phyloP scores from a whole-genome alignment of 202 grass and related monocot genomes.

The Setaria viridis region DNA sequence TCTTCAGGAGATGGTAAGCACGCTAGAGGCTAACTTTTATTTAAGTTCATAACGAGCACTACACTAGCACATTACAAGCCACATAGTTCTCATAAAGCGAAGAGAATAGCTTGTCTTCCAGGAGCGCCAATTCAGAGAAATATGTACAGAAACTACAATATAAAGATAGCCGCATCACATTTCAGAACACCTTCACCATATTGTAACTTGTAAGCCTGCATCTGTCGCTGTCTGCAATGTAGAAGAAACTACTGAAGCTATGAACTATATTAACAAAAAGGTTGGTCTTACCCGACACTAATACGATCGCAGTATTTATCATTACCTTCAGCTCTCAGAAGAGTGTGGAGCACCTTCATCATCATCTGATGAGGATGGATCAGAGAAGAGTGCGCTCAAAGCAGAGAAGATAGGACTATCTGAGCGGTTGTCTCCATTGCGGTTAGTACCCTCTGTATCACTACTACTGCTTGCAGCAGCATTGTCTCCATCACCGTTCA shows the following conservation, averaged over 20 bases:
- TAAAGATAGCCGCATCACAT: slow-evolving; percentile 43
- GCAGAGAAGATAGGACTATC: slow-evolving; percentile 51
- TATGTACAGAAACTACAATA: slow-evolving; percentile 57
- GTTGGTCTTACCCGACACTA: slow-evolving; percentile 6
- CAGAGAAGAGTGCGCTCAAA: slow-evolving; percentile 55
- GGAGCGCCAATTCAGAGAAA: slow-evolving; percentile 7
- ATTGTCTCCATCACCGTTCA: slow-evolving; percentile 40
- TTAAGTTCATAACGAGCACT: slow-evolving; percentile 34
- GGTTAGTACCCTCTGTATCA: slow-evolving; percentile 41
- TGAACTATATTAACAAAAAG: background rate
- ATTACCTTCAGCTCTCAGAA: slow-evolving; percentile 58
- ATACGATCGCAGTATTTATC: background rate
- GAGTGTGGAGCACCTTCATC: slow-evolving; percentile 49
- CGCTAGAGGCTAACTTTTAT: slow-evolving; percentile 40
- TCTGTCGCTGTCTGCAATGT: slow-evolving; percentile 33
- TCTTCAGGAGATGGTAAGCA: slow-evolving; percentile 2
- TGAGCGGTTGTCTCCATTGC: slow-evolving; percentile 28
- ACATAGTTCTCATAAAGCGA: slow-evolving; percentile 44
- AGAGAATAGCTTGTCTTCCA: slow-evolving; percentile 41
- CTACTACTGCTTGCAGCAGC: slow-evolving; percentile 45
- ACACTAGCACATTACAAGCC: slow-evolving; percentile 50
- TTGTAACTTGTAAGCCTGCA: slow-evolving; percentile 18
- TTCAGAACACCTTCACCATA: slow-evolving; percentile 28
- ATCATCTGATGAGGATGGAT: slow-evolving; percentile 39
- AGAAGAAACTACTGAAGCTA: slow-evolving; percentile 25